These are phyloP conservation scores for Hypoxylon sp. DNA, from an alignment of 2,329 filamentous ascomycete genomes.

Conservation along the genomic window DNA sequence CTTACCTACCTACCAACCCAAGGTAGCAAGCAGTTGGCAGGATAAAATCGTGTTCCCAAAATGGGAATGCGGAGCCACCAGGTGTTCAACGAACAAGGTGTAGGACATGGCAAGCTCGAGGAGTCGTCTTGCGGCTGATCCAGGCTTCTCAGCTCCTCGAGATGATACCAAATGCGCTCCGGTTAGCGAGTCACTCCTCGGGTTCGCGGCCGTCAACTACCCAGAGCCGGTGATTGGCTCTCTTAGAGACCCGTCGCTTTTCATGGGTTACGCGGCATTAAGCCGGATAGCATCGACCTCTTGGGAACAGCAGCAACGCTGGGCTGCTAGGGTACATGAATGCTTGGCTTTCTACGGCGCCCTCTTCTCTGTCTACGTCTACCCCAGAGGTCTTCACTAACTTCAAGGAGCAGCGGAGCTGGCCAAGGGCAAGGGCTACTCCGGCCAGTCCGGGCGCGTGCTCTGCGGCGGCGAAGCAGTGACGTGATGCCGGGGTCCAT, in stretches of 20 bases:
- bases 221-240: constrained; percentile 30
- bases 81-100: constrained; percentile 15
- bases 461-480: constrained; percentile 7
- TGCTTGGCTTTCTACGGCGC: constrained; percentile 38
- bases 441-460: constrained; percentile 14
- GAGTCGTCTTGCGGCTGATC: constrained; percentile 34
- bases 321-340: constrained; percentile 36
- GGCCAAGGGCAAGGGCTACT: constrained; percentile 8
- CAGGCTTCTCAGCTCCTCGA: constrained; percentile 33
- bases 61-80: constrained; percentile 27
- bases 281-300: constrained; percentile 38
- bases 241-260: constrained; percentile 27
- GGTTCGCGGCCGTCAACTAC: constrained; percentile 25
- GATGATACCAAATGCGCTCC: constrained; percentile 23
- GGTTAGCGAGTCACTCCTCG: constrained; percentile 25
- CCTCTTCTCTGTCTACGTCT: constrained; percentile 27
- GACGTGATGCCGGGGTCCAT: constrained; percentile 7
- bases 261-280: constrained; percentile 39
- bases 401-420: constrained; percentile 7
- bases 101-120: constrained; percentile 26
- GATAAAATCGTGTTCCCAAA: constrained; percentile 32
- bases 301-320: constrained; percentile 34
- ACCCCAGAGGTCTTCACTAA: constrained; percentile 24
- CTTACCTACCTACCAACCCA: too few species aligned
- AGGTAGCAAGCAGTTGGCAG: constrained; percentile 9